These are phyloP conservation scores for Phyllosticta citribraziliensis DNA, from an alignment of 2,329 filamentous ascomycete species.

Conservation along the genomic window DNA sequence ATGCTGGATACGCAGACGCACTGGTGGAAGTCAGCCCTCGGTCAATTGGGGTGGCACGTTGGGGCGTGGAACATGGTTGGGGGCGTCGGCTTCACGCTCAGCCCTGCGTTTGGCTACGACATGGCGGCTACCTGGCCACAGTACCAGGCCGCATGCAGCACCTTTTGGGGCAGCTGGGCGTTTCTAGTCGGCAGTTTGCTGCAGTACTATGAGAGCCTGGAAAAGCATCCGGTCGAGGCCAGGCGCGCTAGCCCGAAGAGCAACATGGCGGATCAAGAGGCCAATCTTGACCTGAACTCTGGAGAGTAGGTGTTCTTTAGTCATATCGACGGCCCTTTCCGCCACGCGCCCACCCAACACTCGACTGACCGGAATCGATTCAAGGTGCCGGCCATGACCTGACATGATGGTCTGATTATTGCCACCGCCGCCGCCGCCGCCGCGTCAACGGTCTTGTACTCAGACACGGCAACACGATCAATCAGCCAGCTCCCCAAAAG, in stretches of 20 bases:
- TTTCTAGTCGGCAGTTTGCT: conserved; percentile 25
- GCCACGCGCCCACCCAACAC: no score
- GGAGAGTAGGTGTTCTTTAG: not conserved
- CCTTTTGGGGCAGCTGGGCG: conserved; percentile 27
- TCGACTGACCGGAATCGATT: no score
- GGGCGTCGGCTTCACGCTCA: conserved; percentile 49
- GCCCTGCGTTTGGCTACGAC: conserved; percentile 26
- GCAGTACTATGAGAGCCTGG: conserved; percentile 26
- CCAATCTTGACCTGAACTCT: not conserved
- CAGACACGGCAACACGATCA: no score
- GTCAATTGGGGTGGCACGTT: conserved; percentile 56
- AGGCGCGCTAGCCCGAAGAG: not conserved
- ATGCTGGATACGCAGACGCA: conserved; percentile 56
- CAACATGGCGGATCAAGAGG: not conserved
- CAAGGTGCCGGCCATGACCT: no score
- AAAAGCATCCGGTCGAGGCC: conserved; percentile 23
- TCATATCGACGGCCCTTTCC: no score
- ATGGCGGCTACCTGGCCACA: conserved; percentile 20
- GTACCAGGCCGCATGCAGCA: conserved; percentile 22
- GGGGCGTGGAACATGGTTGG: conserved; percentile 57
- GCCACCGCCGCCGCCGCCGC: no score
- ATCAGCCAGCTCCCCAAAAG: no score
- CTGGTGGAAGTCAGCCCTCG: conserved; percentile 51
- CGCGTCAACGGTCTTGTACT: no score
- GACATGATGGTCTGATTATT: no score